phyloP scores from a whole-genome alignment of 208 protist species.

The Trypanosoma congolense region DNA sequence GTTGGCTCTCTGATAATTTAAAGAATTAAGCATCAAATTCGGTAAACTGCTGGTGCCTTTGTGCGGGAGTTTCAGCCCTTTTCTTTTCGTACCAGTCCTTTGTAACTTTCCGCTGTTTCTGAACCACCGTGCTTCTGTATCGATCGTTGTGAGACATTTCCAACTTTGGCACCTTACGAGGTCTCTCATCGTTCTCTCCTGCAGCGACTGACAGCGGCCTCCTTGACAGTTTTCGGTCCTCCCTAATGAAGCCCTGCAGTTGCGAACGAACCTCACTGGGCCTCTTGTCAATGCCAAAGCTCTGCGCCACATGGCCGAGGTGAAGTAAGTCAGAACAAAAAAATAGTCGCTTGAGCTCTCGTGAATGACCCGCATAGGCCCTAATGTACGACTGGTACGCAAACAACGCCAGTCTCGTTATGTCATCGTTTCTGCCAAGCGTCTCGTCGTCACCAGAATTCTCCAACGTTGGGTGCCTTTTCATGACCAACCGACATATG shows the following conservation, averaged over 20 bases:
- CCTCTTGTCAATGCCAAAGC: conserved; percentile 87
- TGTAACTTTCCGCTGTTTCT: conserved; percentile 80
- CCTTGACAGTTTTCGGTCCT: conserved; percentile 61
- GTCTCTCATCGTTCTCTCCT: conserved; percentile 4
- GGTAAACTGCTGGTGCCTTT: conserved; percentile 64
- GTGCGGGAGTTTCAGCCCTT: conserved; percentile 36
- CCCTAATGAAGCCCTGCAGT: conserved; percentile 49
- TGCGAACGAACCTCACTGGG: conserved; percentile 75
- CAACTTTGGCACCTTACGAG: conserved; percentile 51
- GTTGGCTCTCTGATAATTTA: background rate
- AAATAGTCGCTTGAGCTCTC: conserved; percentile 80
- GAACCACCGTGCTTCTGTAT: conserved; percentile 27
- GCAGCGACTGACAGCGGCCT: conserved; percentile 21
- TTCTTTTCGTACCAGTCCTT: conserved; percentile 73
- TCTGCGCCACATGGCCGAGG: conserved; percentile 90
- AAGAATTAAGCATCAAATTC: conserved; percentile 63
- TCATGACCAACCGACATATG: conserved; percentile 85
- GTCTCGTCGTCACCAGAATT: conserved; percentile 29
- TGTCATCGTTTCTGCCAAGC: conserved; percentile 93
- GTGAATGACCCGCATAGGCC: conserved; percentile 93
- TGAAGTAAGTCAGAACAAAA: conserved; percentile 93
- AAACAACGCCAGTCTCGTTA: conserved; percentile 93
- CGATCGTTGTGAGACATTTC: conserved; percentile 68
- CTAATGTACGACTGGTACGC: conserved; percentile 97
- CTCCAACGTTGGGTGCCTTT: conserved; percentile 9